Conservation (phyloP, 108 stramenopile species). For the Nannochloropsis salina region DNA sequence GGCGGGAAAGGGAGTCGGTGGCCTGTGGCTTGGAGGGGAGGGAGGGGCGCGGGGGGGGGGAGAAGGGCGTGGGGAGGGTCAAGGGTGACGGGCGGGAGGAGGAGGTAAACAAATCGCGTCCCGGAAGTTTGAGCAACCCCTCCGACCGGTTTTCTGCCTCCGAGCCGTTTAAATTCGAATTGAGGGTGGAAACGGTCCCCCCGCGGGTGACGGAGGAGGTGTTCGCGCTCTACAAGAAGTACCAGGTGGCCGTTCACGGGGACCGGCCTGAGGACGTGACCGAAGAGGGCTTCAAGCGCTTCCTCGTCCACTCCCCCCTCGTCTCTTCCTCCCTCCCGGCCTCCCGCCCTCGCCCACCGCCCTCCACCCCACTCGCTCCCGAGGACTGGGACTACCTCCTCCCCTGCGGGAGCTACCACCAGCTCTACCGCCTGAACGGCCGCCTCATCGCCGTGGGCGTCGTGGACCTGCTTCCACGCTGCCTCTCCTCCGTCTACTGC, state of each 20-base stretch:
- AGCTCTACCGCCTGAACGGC: constrained; percentile 67
- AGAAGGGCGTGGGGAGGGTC: neutral
- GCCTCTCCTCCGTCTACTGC: constrained; percentile 83
- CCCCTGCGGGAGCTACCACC: constrained; percentile 47
- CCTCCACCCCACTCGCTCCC: neutral
- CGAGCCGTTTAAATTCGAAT: neutral
- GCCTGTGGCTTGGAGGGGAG: no score
- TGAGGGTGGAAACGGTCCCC: constrained; percentile 49
- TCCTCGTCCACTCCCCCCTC: constrained; percentile 54
- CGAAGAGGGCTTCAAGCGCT: constrained; percentile 39
- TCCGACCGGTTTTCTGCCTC: neutral
- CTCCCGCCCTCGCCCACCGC: neutral
- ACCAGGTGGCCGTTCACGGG: constrained; percentile 54
- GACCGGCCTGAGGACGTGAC: constrained; percentile 49
- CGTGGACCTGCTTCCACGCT: constrained; percentile 78
- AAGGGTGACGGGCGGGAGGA: neutral
- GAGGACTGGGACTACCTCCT: constrained; percentile 21
- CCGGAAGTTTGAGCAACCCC: neutral
- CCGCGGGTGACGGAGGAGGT: constrained; percentile 53
- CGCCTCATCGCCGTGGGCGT: constrained; percentile 80
- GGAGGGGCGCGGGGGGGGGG: neutral
- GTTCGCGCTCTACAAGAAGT: constrained; percentile 47
- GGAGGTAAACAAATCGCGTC: neutral
- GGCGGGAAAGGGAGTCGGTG: no score
- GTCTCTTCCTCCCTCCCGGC: constrained; percentile 23